A percentile compares a stretch with the other conserved stretches of the same genome.
phyloP scores from a whole-genome alignment of 805 yeast genomes.

The Metschnikowia bowlesiae region DNA sequence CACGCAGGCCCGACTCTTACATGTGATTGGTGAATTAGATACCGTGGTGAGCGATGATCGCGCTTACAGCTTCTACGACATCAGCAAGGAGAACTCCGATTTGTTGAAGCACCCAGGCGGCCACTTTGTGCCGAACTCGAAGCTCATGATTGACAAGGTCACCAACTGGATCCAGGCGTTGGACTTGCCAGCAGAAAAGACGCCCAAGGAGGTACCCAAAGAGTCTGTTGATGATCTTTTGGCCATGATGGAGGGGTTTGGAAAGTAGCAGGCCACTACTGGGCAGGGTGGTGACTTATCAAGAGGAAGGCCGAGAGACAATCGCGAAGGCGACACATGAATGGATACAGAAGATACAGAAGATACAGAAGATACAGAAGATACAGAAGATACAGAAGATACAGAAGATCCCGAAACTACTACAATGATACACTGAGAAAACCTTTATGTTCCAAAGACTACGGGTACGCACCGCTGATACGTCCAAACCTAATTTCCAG shows the following conservation, averaged over 20 bases:
- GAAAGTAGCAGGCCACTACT: constrained; percentile 3
- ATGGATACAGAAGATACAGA: no score
- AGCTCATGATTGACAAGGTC: constrained; percentile 40
- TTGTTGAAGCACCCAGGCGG: constrained; percentile 91
- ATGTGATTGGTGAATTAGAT: constrained; percentile 82
- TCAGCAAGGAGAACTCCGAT: constrained; percentile 42
- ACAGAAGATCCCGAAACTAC: no score
- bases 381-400: no score
- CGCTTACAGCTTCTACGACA: constrained; percentile 51
- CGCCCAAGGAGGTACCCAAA: not conserved
- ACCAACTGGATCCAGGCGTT: constrained; percentile 34
- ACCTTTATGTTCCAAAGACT: no score
- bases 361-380: no score
- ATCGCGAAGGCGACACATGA: no score
- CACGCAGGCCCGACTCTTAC: constrained; percentile 43
- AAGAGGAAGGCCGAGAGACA: no score
- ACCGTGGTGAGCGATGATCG: constrained; percentile 77
- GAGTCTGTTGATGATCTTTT: constrained; percentile 31
- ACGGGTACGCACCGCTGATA: no score
- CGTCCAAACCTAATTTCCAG: not conserved
- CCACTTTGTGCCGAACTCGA: constrained; percentile 90
- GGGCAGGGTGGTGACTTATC: no score
- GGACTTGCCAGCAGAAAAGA: constrained; percentile 12
- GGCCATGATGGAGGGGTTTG: constrained; percentile 36
- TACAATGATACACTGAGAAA: no score